These are phyloP conservation scores for Thelonectria olida DNA, from an alignment of 2,329 filamentous ascomycete genomes.

Conservation along the genomic window DNA sequence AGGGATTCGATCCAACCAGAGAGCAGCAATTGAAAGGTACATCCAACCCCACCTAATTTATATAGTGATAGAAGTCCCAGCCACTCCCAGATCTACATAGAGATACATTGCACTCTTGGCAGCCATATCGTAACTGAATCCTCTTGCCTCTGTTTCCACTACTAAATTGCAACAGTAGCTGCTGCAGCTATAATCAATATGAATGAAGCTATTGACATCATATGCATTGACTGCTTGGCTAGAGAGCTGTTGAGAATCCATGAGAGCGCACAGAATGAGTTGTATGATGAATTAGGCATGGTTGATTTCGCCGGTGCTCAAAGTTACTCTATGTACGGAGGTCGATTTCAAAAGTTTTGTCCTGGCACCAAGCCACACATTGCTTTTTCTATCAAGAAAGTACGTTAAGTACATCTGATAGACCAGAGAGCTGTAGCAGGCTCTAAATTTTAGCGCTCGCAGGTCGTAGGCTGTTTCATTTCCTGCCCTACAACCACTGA, in stretches of 20 bases:
- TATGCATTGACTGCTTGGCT: constrained; percentile 5
- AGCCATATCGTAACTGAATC: too few species aligned
- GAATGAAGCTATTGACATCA: constrained; percentile 8
- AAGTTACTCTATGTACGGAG: too few species aligned
- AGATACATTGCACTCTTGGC: background rate
- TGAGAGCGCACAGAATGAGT: background rate
- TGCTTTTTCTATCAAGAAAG: too few species aligned
- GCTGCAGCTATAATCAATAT: background rate
- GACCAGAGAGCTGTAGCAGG: too few species aligned
- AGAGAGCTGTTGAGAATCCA: constrained; percentile 1
- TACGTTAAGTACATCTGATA: too few species aligned
- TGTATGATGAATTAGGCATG: background rate
- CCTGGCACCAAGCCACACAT: too few species aligned
- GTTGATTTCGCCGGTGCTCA: background rate
- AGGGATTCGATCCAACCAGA: background rate
- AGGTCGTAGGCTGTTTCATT: too few species aligned
- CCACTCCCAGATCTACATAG: background rate
- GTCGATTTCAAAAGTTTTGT: too few species aligned
- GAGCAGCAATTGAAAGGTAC: background rate
- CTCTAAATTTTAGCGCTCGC: too few species aligned
- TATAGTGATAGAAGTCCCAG: background rate
- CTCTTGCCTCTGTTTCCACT: too few species aligned
- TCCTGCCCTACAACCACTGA: too few species aligned
- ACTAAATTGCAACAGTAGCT: too few species aligned
- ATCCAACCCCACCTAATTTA: background rate